Base-by-base conservation (phyloP, 169 alveolate genomes). In the Eimeria nieschulzi region DNA sequence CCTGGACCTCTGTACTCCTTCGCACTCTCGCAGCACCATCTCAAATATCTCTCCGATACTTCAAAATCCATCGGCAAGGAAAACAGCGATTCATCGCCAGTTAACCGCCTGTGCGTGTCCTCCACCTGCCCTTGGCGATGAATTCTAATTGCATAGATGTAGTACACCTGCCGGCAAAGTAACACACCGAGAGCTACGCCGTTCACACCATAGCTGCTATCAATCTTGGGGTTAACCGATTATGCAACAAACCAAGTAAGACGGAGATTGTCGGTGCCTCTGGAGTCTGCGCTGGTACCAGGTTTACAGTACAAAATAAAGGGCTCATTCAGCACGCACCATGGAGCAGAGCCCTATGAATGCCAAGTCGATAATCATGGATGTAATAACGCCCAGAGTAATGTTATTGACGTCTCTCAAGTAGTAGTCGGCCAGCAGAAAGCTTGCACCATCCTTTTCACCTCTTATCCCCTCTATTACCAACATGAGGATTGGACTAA, bases 21-120 rank as follows among this genome's bases (percentile, higher is more conserved):
- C 5, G 93, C 93, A 15, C 64, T 90, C 66, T 78, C 75, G 75
- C 84, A 90, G 64, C 85, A 71, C 66, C 90, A 71, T 61, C 59
- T 63, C 75, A 90, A 83, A 82, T 90, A 90, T 25, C 93, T n/a
- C 64, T 61, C 66, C 59, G 93, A 90, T 7, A 90, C 90, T 72
- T 78, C 90, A 8, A 53, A 25, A 70, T 90, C 93, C 59, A 79
- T 83, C 8, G 93, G 93, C 54, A 90, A 56, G 75, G 21, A 61
- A 63, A 78, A 90, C 68, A 76, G 73, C 7, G 83, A 73, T 53
- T 70, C 93, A 53, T 90, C 90, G 21, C 90, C 93, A 8, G 93
- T 78, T 9, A 90, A 83, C n/a, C 93, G 39, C 63, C 93, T 83
- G 64, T 90, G 93, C 12, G 90, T 90, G 78, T 90, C 93, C 59